These are phyloP conservation scores for Verticillium alfalfae DNA, from an alignment of 2,329 filamentous ascomycete species.

Conservation along the genomic window DNA sequence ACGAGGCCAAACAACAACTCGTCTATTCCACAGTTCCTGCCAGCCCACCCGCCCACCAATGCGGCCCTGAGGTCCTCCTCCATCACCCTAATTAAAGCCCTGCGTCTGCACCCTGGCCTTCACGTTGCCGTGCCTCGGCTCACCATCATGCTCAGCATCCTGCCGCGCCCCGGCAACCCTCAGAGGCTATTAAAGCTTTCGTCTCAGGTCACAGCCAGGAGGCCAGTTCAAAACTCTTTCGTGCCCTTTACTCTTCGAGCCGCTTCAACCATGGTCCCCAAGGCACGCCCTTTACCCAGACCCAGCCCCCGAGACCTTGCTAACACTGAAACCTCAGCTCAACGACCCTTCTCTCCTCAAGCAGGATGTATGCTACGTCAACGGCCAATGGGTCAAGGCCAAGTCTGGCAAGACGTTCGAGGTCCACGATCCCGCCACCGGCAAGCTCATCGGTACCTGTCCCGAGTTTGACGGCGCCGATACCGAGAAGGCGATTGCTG, in stretches of 20 bases:
- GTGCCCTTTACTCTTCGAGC: conserved; percentile 19
- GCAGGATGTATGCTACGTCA: conserved; percentile 75
- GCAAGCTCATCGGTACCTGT: conserved; percentile 72
- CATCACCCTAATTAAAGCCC: background rate
- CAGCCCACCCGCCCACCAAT: background rate
- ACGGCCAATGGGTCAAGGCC: conserved; percentile 86
- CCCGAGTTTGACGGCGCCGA: conserved; percentile 80
- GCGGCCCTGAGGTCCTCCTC: background rate
- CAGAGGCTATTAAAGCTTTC: conserved; percentile 7
- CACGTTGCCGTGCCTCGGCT: background rate
- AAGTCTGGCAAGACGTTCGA: conserved; percentile 89
- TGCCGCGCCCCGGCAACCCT: background rate
- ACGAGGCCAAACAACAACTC: background rate
- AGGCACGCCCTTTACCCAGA: conserved; percentile 21
- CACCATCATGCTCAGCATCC: background rate
- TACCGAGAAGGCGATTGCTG: conserved; percentile 73
- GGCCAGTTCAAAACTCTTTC: conserved; percentile 1
- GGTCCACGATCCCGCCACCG: conserved; percentile 78
- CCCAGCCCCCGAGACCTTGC: background rate
- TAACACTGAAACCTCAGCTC: conserved; percentile 41
- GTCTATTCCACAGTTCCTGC: background rate
- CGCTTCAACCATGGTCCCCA: conserved; percentile 43
- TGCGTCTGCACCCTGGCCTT: background rate
- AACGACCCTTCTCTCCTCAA: conserved; percentile 80
- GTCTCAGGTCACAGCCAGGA: conserved; percentile 14